Evolutionary conservation across 2,329 filamentous ascomycete species (phyloP).

Genomic region (Talaromyces sp.): DNA sequence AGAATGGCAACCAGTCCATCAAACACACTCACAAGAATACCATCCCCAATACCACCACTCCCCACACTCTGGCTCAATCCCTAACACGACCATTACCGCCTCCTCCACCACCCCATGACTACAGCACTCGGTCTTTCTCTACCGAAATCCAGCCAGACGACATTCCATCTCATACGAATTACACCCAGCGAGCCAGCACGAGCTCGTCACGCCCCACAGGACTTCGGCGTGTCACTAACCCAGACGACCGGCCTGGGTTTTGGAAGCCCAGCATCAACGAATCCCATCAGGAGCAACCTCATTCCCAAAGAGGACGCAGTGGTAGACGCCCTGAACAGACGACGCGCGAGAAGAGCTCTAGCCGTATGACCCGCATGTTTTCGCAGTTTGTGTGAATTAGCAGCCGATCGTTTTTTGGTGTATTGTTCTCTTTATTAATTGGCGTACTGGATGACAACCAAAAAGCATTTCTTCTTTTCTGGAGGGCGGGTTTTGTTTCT

Average conservation of each 20-base stretch:
- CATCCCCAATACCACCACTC: not conserved
- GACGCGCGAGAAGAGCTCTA: not conserved
- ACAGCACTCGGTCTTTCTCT: not conserved
- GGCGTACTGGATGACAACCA: not conserved
- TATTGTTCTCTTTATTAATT: not conserved
- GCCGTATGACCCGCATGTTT: not conserved
- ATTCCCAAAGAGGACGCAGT: not conserved
- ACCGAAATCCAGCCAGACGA: not conserved
- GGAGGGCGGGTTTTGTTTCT: not conserved
- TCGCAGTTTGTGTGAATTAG: not conserved
- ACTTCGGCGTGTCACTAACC: not conserved
- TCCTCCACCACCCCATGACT: not conserved
- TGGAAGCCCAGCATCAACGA: not conserved
- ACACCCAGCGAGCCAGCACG: not conserved
- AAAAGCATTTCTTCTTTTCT: not conserved
- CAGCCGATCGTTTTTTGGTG: not conserved
- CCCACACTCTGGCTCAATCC: not conserved
- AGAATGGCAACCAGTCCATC: not conserved
- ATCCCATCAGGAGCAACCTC: not conserved
- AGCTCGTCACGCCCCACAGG: not conserved
- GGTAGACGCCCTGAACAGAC: not conserved
- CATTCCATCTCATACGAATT: not conserved
- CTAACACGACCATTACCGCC: not conserved
- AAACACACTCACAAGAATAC: not conserved
- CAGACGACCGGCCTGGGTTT: not conserved